phyloP scores from a whole-genome alignment of 805 yeast genomes.

The Saturnispora saitoi region DNA sequence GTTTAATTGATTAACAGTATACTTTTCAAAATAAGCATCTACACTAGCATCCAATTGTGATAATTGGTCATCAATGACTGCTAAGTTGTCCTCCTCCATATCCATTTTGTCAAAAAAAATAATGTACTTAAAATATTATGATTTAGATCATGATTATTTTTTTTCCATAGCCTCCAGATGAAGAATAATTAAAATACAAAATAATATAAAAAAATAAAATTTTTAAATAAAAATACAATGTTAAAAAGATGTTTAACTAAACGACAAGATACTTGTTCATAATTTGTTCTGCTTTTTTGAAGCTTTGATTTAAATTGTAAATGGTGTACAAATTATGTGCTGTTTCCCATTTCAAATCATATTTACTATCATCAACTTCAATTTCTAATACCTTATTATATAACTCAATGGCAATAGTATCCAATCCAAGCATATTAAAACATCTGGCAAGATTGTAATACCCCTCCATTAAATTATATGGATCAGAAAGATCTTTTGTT shows the following conservation, averaged over 20 bases:
- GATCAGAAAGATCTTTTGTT: constrained; percentile 26
- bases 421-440: constrained; percentile 76
- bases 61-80: background rate
- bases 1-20: constrained; percentile 8
- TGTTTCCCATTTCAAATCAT: constrained; percentile 62
- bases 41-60: constrained; percentile 7
- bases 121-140: background rate
- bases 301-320: constrained; percentile 69
- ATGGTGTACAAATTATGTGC: constrained; percentile 79
- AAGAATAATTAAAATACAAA: background rate
- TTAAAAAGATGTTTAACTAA: constrained; percentile 24
- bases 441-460: constrained; percentile 77
- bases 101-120: background rate
- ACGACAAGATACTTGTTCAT: constrained; percentile 52
- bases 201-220: background rate
- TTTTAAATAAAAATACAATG: background rate
- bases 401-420: constrained; percentile 61
- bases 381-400: constrained; percentile 58
- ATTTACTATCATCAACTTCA: constrained; percentile 35
- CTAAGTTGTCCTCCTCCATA: background rate
- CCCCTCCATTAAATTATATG: constrained; percentile 63
- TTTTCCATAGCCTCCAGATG: background rate
- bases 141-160: background rate
- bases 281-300: constrained; percentile 49
- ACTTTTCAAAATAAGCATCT: constrained; percentile 9